Base-by-base conservation (phyloP, 768 basidiomycete species). In the Amanita molliuscula region DNA sequence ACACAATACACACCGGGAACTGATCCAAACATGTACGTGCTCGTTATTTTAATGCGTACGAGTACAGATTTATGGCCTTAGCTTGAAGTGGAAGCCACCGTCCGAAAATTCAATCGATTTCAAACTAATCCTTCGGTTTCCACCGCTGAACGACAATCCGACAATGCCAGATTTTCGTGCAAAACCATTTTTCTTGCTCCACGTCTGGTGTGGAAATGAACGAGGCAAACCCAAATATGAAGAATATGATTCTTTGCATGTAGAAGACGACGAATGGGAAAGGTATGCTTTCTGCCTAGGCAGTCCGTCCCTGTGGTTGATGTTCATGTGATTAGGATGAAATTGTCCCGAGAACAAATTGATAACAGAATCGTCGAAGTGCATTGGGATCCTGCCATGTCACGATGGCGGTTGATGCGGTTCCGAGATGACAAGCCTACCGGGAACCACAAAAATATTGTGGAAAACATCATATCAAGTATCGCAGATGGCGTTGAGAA, bases 41-140 rank as follows among this genome's bases (percentile, higher is more conserved):
- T 18, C n/a, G 38, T 16, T 13, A 3, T 28, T 26, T 25, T 35
- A n/a, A 26, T 23, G 4, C 34, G 45, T 49, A 51, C 33, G 37
- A 26, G 29, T 53, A 54, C 43, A 42, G 28, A 20, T 55, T 42
- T 15, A 29, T 47, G 23, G 9, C n/a, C 23, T 11, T 56, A 98
- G 95, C 55, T 65, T 99, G 60, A 99, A 99, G 66, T 99, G 96
- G 96, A 99, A 99, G 65, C 93, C 94, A 1, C 93, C 96, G 0
- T 88, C 86, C 1, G 95, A 98, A 62, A 99, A 99, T 63, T 94
- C 93, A 1, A 85, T 98, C 58, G 96, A 99, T 65, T 98, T 99
- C 73, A 91, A 92, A 64, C 83, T 98, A 25, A 78, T 93, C 44
- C 71, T 99, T n/a, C 84, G 91, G 28, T 99, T 98, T 63, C 93